Base-by-base conservation (phyloP, 2,329 filamentous ascomycete species). In the Pseudofabraea citricarpa region DNA sequence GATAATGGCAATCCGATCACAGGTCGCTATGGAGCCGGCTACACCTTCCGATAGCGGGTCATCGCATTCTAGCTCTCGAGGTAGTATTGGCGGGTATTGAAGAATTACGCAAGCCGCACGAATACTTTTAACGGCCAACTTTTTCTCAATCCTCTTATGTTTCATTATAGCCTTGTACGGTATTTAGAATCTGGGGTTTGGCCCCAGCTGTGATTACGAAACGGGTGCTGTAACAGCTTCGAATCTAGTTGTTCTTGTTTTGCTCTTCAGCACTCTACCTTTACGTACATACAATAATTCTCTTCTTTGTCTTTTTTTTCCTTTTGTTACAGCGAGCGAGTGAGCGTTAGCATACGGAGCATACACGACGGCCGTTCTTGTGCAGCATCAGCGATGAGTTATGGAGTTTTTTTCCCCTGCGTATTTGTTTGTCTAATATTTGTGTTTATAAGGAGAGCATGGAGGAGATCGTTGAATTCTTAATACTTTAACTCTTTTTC, bases 1-100 rank as follows among this genome's bases (percentile, higher is more conserved):
- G 93, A 83, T 85, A 52, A 77, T 81, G 70, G 73, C 71, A 26
- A 83, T 84, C 47, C 73, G 79, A 51, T 80, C 71, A 52, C 75
- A 81, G 57, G 78, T 84, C 6, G 54, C 58, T 10, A 78, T 84
- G 22, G 79, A 83, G 54, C 79, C 80, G 10, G 63, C 72, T 38
- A 85, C 79, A 18, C 80, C 80, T 12, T 83, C 77, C 54, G 80
- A 83, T 31, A 54, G 47, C 37, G 55, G 57, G 15, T 58, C 53
- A 22, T 50, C 44, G 7, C 47, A 48, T 5, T 55, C 54, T 19
- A 49, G 46, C 13, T 51, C 53, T 26, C 48, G 57, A 39, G 50
- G 52, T 19, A 60, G 58, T 41, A 12, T 57, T 24, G 44, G 50
- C 15, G 55, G 38, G 51, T 26, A 15, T 15, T 21, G 24, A 16